Evolutionary conservation across 176 grass and related monocot genomes (phyloP), one percentile per base, ranked within the genome.

Genomic region (Melocanna baccifera): DNA sequence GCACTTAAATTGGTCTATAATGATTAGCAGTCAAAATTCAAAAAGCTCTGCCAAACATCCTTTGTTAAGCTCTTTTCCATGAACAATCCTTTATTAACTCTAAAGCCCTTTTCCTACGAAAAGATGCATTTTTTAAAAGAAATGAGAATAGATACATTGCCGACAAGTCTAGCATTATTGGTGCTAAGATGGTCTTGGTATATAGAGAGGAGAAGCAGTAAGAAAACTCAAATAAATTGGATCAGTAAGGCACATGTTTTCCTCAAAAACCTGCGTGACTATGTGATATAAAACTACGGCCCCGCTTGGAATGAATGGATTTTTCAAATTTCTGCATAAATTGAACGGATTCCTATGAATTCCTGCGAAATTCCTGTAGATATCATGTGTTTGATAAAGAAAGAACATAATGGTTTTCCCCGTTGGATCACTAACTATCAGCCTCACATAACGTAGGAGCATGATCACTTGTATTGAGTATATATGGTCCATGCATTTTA

Each of bases 1-100:
- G 64, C 42, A 76, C 32, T 89, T 75, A 48, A 42, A 41, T 69
- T 85, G 42, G 43, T 26, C 52, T 55, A n/a, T 66, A 22, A 63
- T 36, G 65, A 25, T 76, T 62, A 71, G 12, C 19, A 77, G 71
- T 77, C 58, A 25, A 55, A 79, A 77, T 64, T 77, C 58, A 25
- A 55, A 79, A 88, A 73, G 45, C 46, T 84, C 78, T 28, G 29
- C 41, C 68, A 80, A 80, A 68, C 50, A 67, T 68, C 12, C 81
- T 80, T 85, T 84, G 32, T 73, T n/a, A 79, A 88, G 37, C 7
- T 51, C 26, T 79, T 84, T 67, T 34, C 46, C 1, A 84, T 14
- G 11, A 67, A 59, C 59, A 79, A 79, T 50, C 14, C 34, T 73
- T 73, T 65, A 57, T 72, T 25, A 68, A 40, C 36, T 68, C 3